Evolutionary conservation across 2,329 filamentous ascomycete genomes (phyloP).

Genomic region (Fusarium musae): DNA sequence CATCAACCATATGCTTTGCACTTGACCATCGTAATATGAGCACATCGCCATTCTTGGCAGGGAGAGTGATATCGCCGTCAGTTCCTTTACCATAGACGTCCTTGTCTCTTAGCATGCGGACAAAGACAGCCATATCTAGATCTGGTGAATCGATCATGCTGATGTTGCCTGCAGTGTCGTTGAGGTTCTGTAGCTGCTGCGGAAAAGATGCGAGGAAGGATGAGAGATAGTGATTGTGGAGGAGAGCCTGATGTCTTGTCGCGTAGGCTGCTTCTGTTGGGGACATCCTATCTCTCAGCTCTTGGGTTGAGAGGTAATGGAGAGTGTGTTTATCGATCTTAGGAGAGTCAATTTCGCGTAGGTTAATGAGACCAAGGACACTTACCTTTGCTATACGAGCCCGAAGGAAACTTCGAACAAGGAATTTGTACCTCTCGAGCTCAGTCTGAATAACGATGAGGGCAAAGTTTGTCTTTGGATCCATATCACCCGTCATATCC

Average conservation of each 20-base stretch:
- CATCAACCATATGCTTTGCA: slow-evolving; percentile 69
- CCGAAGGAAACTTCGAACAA: slow-evolving; percentile 84
- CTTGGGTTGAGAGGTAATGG: slow-evolving; percentile 72
- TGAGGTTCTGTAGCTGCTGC: slow-evolving; percentile 79
- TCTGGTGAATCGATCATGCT: slow-evolving; percentile 95
- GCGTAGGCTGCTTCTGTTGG: slow-evolving; percentile 83
- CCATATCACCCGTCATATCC: slow-evolving; percentile 84
- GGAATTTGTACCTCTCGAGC: slow-evolving; percentile 91
- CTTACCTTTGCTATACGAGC: slow-evolving; percentile 86
- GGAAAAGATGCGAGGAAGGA: slow-evolving; percentile 90
- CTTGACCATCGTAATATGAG: slow-evolving; percentile 80
- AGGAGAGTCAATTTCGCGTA: slow-evolving; percentile 5
- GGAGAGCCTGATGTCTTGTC: slow-evolving; percentile 82
- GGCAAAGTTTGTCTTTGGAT: slow-evolving; percentile 90
- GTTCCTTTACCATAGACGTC: slow-evolving; percentile 70
- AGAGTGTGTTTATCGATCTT: slow-evolving; percentile 82
- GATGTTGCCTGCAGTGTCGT: slow-evolving; percentile 89
- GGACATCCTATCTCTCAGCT: slow-evolving; percentile 73
- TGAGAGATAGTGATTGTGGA: slow-evolving; percentile 84
- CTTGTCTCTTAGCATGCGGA: slow-evolving; percentile 73
- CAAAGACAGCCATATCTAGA: slow-evolving; percentile 84
- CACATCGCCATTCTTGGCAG: slow-evolving; percentile 70
- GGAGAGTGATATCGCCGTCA: slow-evolving; percentile 69
- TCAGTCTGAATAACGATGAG: slow-evolving; percentile 97
- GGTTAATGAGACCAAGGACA: not conserved